phyloP scores from a whole-genome alignment of 2,329 filamentous ascomycete genomes.

The Colletotrichum sp. region DNA sequence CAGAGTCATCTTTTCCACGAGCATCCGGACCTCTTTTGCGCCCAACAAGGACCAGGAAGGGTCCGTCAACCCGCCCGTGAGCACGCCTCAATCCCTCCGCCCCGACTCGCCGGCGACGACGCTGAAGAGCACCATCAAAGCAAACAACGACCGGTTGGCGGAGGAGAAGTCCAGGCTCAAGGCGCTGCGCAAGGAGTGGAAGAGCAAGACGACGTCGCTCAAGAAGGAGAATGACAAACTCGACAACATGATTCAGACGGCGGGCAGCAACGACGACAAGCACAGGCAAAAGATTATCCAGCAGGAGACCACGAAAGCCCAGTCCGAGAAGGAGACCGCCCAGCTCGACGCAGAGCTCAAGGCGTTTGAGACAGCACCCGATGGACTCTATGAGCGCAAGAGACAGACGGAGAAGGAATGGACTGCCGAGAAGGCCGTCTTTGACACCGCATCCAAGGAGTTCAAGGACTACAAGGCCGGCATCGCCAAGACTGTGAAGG shows the following conservation, averaged over 20 bases:
- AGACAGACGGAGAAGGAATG: constrained; percentile 58
- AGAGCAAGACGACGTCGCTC: constrained; percentile 68
- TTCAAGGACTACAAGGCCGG: constrained; percentile 64
- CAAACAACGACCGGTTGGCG: constrained; percentile 71
- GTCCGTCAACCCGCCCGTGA: constrained; percentile 34
- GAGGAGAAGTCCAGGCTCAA: constrained; percentile 75
- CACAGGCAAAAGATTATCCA: constrained; percentile 77
- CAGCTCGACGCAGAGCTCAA: constrained; percentile 65
- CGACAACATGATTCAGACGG: constrained; percentile 68
- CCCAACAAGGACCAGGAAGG: constrained; percentile 45
- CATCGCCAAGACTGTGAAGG: constrained; percentile 66
- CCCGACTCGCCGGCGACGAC: constrained; percentile 81
- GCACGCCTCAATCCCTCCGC: constrained; percentile 65
- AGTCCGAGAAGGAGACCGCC: constrained; percentile 61
- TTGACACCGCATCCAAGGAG: constrained; percentile 59
- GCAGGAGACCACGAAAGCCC: constrained; percentile 75
- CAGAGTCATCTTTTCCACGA: constrained; percentile 72
- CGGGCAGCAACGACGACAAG: constrained; percentile 77
- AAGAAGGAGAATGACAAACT: constrained; percentile 78
- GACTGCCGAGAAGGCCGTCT: constrained; percentile 61
- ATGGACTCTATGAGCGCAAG: constrained; percentile 64
- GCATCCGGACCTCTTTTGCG: constrained; percentile 68
- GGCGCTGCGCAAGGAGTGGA: constrained; percentile 76
- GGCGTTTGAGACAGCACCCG: constrained; percentile 66
- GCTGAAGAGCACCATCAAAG: constrained; percentile 75